Evolutionary conservation across 2,329 filamentous ascomycete genomes (phyloP).

Genomic region (Remersonia thermophila): DNA sequence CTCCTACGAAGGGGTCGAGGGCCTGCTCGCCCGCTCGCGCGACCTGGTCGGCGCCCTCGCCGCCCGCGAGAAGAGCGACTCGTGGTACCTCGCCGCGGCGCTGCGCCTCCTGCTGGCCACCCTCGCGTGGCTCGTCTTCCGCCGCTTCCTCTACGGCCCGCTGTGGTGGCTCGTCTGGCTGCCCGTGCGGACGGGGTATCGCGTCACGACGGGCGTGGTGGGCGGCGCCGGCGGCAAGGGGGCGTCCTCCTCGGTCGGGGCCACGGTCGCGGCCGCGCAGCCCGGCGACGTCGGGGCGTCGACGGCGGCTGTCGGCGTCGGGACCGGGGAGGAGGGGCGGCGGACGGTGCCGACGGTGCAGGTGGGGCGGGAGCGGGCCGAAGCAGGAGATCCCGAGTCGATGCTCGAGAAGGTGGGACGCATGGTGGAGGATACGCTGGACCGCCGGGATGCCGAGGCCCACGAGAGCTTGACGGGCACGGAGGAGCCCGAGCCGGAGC

Average conservation of each 20-base stretch:
- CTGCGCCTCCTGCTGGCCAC: constrained; percentile 72
- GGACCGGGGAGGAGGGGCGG: constrained; percentile 22
- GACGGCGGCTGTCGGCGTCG: constrained; percentile 16
- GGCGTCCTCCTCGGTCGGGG: constrained; percentile 12
- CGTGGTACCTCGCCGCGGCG: constrained; percentile 90
- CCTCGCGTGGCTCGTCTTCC: constrained; percentile 73
- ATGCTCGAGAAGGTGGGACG: constrained; percentile 42
- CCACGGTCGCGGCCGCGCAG: no score
- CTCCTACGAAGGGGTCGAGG: constrained; percentile 68
- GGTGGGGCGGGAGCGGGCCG: constrained; percentile 24
- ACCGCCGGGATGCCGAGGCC: constrained; percentile 1
- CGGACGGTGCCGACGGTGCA: constrained; percentile 37
- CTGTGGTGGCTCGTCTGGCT: constrained; percentile 81
- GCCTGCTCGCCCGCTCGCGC: constrained; percentile 60
- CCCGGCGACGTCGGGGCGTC: no score
- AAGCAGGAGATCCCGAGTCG: constrained; percentile 24
- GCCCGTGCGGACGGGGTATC: constrained; percentile 58
- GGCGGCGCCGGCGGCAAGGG: constrained; percentile 17
- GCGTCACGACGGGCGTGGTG: constrained; percentile 39
- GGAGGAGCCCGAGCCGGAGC: constrained; percentile 4
- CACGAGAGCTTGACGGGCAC: no score
- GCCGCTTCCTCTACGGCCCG: constrained; percentile 77
- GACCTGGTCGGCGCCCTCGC: constrained; percentile 68
- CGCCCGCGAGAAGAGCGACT: constrained; percentile 86
- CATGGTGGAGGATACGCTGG: constrained; percentile 25